phyloP scores from a whole-genome alignment of 805 yeast genomes.

The Wickerhamiella kazuoi region DNA sequence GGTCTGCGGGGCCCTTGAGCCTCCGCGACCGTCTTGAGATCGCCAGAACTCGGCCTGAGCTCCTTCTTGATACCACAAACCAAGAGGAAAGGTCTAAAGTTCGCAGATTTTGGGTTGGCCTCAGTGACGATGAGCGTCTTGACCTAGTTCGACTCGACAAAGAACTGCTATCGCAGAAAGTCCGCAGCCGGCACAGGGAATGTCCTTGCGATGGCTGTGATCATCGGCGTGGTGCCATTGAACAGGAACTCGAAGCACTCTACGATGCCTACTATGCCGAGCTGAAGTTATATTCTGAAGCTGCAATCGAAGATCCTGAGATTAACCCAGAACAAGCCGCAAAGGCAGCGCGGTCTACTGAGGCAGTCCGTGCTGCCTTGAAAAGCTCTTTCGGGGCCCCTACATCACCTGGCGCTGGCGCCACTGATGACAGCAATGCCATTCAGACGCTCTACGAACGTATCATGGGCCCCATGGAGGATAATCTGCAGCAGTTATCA shows the following conservation, averaged over 20 bases:
- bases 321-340: neutral
- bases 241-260: slow-evolving; percentile 55
- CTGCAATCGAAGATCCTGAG: neutral
- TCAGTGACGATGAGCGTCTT: slow-evolving; percentile 42
- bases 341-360: neutral
- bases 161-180: slow-evolving; percentile 45
- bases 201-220: slow-evolving; percentile 73
- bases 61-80: too few species aligned
- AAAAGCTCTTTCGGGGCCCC: neutral
- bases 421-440: neutral
- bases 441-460: neutral
- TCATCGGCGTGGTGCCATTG: slow-evolving; percentile 49
- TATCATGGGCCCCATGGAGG: neutral
- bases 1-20: too few species aligned
- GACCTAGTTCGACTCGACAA: slow-evolving; percentile 49
- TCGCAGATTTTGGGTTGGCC: slow-evolving; percentile 46
- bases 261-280: slow-evolving; percentile 51
- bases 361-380: neutral
- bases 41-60: too few species aligned
- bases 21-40: too few species aligned
- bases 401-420: too few species aligned
- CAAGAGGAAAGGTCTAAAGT: too few species aligned
- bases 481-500: neutral
- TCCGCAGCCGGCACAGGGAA: slow-evolving; percentile 36
- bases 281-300: slow-evolving; percentile 19